Evolutionary conservation across 1,139 yeast species (phyloP).

Genomic region (Blastobotrys capitulatus): DNA sequence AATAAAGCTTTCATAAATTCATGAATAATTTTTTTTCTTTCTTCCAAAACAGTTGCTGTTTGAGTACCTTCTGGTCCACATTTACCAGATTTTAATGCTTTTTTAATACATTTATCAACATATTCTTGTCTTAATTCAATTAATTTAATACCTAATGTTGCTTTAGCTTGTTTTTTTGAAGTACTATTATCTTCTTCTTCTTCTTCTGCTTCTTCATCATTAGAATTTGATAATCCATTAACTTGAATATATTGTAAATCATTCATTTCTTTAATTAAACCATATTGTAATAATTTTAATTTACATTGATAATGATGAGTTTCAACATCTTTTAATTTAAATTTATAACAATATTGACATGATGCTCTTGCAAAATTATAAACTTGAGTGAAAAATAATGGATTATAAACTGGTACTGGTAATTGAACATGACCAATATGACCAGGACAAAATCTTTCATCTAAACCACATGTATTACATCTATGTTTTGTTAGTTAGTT

Average conservation of each 20-base stretch:
- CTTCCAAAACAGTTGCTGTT: slow-evolving; percentile 83
- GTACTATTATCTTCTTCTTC: slow-evolving; percentile 28
- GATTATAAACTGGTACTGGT: slow-evolving; percentile 93
- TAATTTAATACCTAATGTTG: slow-evolving; percentile 38
- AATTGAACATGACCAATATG: slow-evolving; percentile 97
- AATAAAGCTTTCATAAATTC: slow-evolving; percentile 70
- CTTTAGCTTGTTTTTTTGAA: slow-evolving; percentile 20
- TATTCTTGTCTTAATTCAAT: slow-evolving; percentile 58
- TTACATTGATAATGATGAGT: slow-evolving; percentile 75
- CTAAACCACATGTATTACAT: slow-evolving; percentile 94
- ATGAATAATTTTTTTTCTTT: slow-evolving; percentile 70
- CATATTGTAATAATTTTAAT: slow-evolving; percentile 78
- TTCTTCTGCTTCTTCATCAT: slow-evolving; percentile 37
- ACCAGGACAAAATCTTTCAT: slow-evolving; percentile 94
- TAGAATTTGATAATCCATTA: slow-evolving; percentile 20
- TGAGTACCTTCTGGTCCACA: slow-evolving; percentile 60
- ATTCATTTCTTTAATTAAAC: slow-evolving; percentile 69
- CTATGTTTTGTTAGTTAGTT: slow-evolving; percentile 18
- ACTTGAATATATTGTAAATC: slow-evolving; percentile 49
- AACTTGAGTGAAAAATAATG: slow-evolving; percentile 87
- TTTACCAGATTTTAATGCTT: slow-evolving; percentile 75
- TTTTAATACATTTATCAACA: slow-evolving; percentile 63
- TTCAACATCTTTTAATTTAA: slow-evolving; percentile 63
- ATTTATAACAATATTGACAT: slow-evolving; percentile 87
- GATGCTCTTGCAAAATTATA: slow-evolving; percentile 76